phyloP scores from a whole-genome alignment of 2,329 filamentous ascomycete genomes.

The Penicillium sp. region DNA sequence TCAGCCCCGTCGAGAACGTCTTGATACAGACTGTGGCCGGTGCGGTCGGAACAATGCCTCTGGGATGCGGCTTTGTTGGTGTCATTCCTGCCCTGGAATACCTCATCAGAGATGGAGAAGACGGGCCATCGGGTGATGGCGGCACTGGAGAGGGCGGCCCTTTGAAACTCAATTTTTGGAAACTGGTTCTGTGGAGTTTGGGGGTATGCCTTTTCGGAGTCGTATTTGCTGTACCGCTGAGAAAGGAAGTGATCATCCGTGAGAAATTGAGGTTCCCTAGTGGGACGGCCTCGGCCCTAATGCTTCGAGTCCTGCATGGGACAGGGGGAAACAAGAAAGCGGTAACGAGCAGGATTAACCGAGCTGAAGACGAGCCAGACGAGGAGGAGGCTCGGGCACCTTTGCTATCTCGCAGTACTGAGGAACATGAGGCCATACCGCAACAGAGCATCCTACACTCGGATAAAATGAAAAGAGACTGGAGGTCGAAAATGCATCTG shows the following conservation, averaged over 20 bases:
- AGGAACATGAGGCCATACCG: slow-evolving; percentile 55
- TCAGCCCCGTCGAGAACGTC: slow-evolving; percentile 95
- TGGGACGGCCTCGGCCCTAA: slow-evolving; percentile 90
- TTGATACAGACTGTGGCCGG: slow-evolving; percentile 95
- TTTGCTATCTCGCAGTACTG: slow-evolving; percentile 40
- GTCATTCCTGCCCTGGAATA: slow-evolving; percentile 93
- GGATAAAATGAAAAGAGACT: slow-evolving; percentile 54
- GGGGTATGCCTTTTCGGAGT: slow-evolving; percentile 97
- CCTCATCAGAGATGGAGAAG: slow-evolving; percentile 76
- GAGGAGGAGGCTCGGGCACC: slow-evolving; percentile 34
- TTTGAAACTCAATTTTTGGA: slow-evolving; percentile 71
- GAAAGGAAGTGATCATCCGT: slow-evolving; percentile 88
- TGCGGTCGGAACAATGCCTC: slow-evolving; percentile 93
- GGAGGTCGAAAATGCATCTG: slow-evolving; percentile 66
- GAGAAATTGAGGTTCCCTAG: slow-evolving; percentile 94
- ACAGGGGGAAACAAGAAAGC: slow-evolving; percentile 50
- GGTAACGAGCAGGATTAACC: slow-evolving; percentile 30
- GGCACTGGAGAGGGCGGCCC: slow-evolving; percentile 76
- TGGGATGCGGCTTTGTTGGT: slow-evolving; percentile 94
- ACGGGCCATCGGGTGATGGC: slow-evolving; percentile 76
- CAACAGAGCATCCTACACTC: slow-evolving; percentile 45
- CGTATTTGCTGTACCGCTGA: slow-evolving; percentile 89
- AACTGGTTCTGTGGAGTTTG: slow-evolving; percentile 86
- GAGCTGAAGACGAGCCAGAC: slow-evolving; percentile 23
- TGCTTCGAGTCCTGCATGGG: slow-evolving; percentile 90